Percentiles rank a stretch among this genome's conserved stretches.
These are phyloP conservation scores for Dipteronia dyeriana DNA, from an alignment of 345 rosid species.

Conservation along the genomic window DNA sequence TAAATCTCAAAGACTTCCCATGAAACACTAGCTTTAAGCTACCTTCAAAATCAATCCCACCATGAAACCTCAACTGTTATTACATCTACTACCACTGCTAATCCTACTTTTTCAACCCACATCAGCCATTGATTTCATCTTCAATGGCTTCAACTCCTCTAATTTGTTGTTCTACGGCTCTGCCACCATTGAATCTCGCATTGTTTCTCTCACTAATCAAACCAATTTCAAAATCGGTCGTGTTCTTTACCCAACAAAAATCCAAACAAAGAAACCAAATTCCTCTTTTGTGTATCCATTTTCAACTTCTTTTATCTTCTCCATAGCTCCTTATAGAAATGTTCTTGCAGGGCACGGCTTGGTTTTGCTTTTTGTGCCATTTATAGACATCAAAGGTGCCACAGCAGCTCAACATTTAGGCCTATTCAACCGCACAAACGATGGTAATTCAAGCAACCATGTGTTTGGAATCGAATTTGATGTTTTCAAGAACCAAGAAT, in stretches of 20 bases:
- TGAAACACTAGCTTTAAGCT: constrained; percentile 16
- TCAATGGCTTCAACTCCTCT: constrained; percentile 65
- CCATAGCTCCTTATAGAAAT: constrained; percentile 54
- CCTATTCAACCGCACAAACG: constrained; percentile 52
- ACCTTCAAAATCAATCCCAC: neutral
- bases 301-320: constrained; percentile 74
- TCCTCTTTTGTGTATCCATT: constrained; percentile 48
- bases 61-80: constrained; percentile 28
- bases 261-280: constrained; percentile 36
- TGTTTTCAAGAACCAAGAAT: constrained; percentile 69
- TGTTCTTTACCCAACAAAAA: constrained; percentile 56
- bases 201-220: constrained; percentile 61
- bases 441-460: constrained; percentile 41
- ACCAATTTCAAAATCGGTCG: constrained; percentile 58
- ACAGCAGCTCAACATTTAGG: constrained; percentile 58
- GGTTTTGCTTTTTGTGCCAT: constrained; percentile 61
- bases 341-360: constrained; percentile 65
- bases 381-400: constrained; percentile 42
- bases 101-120: constrained; percentile 21
- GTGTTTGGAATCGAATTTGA: constrained; percentile 70
- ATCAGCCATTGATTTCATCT: constrained; percentile 57
- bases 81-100: neutral
- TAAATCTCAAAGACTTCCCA: neutral
- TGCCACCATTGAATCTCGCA: constrained; percentile 49
- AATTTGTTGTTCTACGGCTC: constrained; percentile 42